A percentile compares a stretch with the other conserved stretches of the same genome.
Conservation (phyloP, 495 filamentous ascomycete species). For the Xeromyces bisporus region DNA sequence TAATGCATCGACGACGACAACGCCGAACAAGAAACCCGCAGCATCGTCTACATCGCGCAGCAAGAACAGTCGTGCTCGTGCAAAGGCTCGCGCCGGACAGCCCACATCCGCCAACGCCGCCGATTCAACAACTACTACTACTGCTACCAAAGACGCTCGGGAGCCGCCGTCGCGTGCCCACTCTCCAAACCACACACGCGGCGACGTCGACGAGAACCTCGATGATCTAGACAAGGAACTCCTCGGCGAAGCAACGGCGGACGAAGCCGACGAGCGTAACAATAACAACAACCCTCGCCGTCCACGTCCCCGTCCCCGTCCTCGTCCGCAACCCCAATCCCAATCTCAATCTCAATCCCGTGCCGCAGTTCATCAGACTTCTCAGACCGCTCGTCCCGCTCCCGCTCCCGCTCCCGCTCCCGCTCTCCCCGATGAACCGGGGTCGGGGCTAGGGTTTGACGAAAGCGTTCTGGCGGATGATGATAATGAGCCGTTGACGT, state of each 20-base stretch:
- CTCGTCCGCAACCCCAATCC: no score
- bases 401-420: not conserved
- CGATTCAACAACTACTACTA: conserved; percentile 5
- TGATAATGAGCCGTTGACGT: conserved; percentile 4
- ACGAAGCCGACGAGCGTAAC: conserved; percentile 17
- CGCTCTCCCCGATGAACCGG: conserved; percentile 7
- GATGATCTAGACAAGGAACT: conserved; percentile 37
- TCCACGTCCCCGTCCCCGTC: no score
- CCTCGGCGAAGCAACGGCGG: conserved; percentile 30
- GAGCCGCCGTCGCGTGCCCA: conserved; percentile 1
- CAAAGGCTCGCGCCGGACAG: conserved; percentile 7
- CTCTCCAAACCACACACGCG: conserved; percentile 5
- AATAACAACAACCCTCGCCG: no score
- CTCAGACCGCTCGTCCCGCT: not conserved
- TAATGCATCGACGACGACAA: conserved; percentile 6
- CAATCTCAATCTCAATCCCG: no score
- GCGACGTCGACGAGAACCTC: conserved; percentile 16
- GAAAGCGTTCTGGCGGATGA: conserved; percentile 15
- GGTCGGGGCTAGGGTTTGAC: conserved; percentile 10
- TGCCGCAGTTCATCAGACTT: no score
- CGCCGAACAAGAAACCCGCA: conserved; percentile 12
- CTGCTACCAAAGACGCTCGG: conserved; percentile 5
- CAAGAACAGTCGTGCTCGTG: conserved; percentile 17
- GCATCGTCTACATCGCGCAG: conserved; percentile 9
- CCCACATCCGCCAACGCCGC: conserved; percentile 6